Evolutionary conservation across 768 basidiomycete species (phyloP).

Genomic region (Termitomyces sp.): DNA sequence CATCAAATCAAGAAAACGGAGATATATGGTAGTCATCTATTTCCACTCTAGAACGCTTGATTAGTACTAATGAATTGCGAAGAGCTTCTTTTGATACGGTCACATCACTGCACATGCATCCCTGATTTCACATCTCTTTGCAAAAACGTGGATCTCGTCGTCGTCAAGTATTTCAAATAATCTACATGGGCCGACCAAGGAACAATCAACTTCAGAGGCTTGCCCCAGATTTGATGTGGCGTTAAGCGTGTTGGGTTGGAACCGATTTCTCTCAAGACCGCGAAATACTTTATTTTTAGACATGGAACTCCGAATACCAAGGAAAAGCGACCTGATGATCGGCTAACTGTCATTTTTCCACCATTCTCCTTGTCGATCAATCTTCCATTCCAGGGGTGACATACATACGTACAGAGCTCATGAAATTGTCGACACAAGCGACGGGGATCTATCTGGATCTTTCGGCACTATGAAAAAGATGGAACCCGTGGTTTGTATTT

Average conservation of each 20-base stretch:
- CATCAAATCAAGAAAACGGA: not conserved
- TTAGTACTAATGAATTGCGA: not conserved
- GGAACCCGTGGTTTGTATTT: not conserved
- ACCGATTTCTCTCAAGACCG: not conserved
- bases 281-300: not conserved
- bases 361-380: not conserved
- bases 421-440: not conserved
- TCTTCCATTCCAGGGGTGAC: conserved; percentile 3
- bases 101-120: not conserved
- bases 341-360: not conserved
- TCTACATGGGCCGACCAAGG: no score
- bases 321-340: not conserved
- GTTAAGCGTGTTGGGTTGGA: not conserved
- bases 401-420: no score
- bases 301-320: not conserved
- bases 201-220: not conserved
- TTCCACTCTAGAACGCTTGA: not conserved
- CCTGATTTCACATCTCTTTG: not conserved
- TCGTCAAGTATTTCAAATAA: not conserved
- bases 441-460: not conserved
- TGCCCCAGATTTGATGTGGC: not conserved
- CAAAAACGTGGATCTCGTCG: not conserved
- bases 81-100: not conserved
- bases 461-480: no score
- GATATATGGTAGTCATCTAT: not conserved